Evolutionary conservation across 495 filamentous ascomycete genomes (phyloP).

Genomic region (Gamarada debralockiae): DNA sequence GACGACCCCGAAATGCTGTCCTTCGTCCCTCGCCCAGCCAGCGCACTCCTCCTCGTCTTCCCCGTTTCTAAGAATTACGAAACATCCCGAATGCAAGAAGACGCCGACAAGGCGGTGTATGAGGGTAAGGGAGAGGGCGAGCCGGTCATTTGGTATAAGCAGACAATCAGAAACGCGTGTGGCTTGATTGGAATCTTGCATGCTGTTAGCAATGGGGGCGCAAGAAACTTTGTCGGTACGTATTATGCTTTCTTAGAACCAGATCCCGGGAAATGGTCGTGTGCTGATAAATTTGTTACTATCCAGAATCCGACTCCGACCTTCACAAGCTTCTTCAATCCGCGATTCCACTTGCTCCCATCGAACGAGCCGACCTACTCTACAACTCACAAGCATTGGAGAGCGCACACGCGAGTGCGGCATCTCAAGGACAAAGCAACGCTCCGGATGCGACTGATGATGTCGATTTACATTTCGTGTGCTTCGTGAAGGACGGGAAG

Average conservation of each 20-base stretch:
- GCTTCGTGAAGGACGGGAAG: slow-evolving; percentile 69
- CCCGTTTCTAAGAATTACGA: slow-evolving; percentile 72
- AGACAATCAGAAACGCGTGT: slow-evolving; percentile 86
- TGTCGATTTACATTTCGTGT: slow-evolving; percentile 79
- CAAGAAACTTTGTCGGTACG: slow-evolving; percentile 42
- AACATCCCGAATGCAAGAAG: slow-evolving; percentile 58
- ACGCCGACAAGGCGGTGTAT: slow-evolving; percentile 44
- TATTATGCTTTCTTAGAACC: too few relatives aligned
- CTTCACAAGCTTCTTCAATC: slow-evolving; percentile 38
- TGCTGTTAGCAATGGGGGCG: slow-evolving; percentile 55
- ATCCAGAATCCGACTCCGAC: slow-evolving; percentile 35
- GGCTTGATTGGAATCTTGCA: slow-evolving; percentile 82
- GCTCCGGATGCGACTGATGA: slow-evolving; percentile 65
- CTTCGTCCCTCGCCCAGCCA: slow-evolving; percentile 78
- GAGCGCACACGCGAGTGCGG: slow-evolving; percentile 66
- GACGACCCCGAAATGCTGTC: slow-evolving; percentile 73
- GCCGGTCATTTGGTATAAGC: slow-evolving; percentile 77
- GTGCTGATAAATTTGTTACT: slow-evolving; percentile 9
- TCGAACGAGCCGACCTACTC: slow-evolving; percentile 63
- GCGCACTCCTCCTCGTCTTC: slow-evolving; percentile 82
- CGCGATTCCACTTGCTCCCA: slow-evolving; percentile 47
- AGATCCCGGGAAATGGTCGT: background rate
- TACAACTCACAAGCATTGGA: slow-evolving; percentile 71
- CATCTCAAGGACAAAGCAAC: slow-evolving; percentile 64
- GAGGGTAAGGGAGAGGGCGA: slow-evolving; percentile 35